Base-by-base conservation (phyloP, 192 early-diverging fungal species). In the Coemansia sp. region DNA sequence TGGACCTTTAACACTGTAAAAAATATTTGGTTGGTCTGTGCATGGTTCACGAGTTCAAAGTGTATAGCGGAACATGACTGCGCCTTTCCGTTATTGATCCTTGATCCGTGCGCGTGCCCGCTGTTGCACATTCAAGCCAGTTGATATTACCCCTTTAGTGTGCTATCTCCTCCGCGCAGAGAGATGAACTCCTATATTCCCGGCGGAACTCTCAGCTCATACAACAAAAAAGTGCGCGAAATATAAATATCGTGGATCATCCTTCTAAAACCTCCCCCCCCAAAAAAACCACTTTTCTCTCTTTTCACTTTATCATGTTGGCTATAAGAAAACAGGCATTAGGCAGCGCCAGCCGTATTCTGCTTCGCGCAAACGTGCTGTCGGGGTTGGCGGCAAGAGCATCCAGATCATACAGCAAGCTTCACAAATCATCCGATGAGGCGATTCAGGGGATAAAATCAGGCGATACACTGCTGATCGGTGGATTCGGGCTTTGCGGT, bases 401-500 rank as follows among this genome's bases (percentile, higher is more conserved):
- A n/a, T 40, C 71, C 23, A 64, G 71, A 14, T 57, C 60, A 16
- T 60, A 67, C 53, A 82, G 64, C 70, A 88, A 88, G 55, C 48
- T 88, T 1, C 82, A 82, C 48, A 38, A 56, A 23, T 83, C 83
- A 3, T 80, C 84, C 1, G 81, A 71, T 28, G 80, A 85, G 53
- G 87, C 87, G 11, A 76, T 85, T 55, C 73, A 78, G 51, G 81
- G 82, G 44, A 83, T 86, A n/a, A 75, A 79, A 8, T 63, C 81
- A 0, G 76, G 76, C 36, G 74, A 80, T 36, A 88, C 82, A 9
- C 54, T 90, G 40, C 72, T 90, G 40, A 82, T 90, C 49, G 86
- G 86, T 28, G 86, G 86, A 8, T 88, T 88, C 61, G 87, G 87
- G 31, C 71, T 90, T 9, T 90, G 88, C 69, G 89, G 89, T 14